phyloP scores from a whole-genome alignment of 768 basidiomycete genomes.

The Cystobasidium tubakii region DNA sequence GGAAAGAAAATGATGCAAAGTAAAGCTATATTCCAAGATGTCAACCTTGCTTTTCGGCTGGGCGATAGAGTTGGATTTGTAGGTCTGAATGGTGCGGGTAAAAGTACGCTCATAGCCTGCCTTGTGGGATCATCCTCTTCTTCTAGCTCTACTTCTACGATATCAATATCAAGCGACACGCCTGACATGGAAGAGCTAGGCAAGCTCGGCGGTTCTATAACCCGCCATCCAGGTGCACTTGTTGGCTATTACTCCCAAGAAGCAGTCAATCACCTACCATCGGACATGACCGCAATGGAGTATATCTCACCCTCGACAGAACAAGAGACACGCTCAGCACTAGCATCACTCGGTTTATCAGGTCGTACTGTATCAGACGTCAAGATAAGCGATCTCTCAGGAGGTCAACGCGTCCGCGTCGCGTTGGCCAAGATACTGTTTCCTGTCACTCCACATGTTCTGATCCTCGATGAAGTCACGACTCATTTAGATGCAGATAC shows the following conservation, averaged over 20 bases:
- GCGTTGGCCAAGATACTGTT: slow-evolving; percentile 59
- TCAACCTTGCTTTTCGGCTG: slow-evolving; percentile 52
- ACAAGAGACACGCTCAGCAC: slow-evolving; percentile 51
- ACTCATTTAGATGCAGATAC: slow-evolving; percentile 65
- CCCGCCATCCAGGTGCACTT: slow-evolving; percentile 56
- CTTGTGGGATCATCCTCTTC: neutral
- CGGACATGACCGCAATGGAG: slow-evolving; percentile 47
- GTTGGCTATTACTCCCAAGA: slow-evolving; percentile 64
- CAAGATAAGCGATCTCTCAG: slow-evolving; percentile 55
- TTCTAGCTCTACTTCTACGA: neutral
- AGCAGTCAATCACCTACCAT: slow-evolving; percentile 57
- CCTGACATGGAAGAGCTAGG: neutral
- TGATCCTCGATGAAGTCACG: slow-evolving; percentile 58
- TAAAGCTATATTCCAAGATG: slow-evolving; percentile 46
- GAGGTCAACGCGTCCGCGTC: slow-evolving; percentile 61
- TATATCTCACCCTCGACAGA: slow-evolving; percentile 49
- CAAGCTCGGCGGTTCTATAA: slow-evolving; percentile 52
- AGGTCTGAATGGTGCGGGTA: slow-evolving; percentile 46
- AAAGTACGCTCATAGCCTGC: slow-evolving; percentile 32
- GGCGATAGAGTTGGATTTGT: slow-evolving; percentile 53
- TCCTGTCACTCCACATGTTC: slow-evolving; percentile 53
- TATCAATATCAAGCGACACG: neutral
- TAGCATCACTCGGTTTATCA: slow-evolving; percentile 53
- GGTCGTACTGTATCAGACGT: slow-evolving; percentile 53
- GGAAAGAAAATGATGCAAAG: neutral